These are phyloP conservation scores for Pichia insulana DNA, from an alignment of 805 yeast genomes.

Conservation along the genomic window DNA sequence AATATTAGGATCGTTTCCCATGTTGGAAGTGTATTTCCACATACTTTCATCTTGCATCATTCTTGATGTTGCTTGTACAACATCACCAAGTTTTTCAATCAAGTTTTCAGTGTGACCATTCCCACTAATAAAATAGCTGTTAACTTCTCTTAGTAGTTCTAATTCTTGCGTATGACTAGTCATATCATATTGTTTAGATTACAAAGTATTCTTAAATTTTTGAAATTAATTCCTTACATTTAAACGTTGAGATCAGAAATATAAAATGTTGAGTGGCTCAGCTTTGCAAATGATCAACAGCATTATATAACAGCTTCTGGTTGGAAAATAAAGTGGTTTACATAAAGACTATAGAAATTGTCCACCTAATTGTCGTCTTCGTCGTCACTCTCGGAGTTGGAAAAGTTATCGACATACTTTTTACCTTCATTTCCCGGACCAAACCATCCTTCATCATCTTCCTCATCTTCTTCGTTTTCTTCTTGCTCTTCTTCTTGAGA, in stretches of 20 bases:
- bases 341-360: too few species aligned
- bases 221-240: neutral
- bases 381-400: constrained; percentile 31
- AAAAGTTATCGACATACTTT: constrained; percentile 24
- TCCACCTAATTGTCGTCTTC: constrained; percentile 24
- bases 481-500: constrained; percentile 22
- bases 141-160: neutral
- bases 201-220: too few species aligned
- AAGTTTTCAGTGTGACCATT: neutral
- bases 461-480: constrained; percentile 24
- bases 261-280: too few species aligned
- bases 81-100: constrained; percentile 3
- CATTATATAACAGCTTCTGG: too few species aligned
- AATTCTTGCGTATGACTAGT: neutral
- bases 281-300: too few species aligned
- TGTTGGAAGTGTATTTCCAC: constrained; percentile 4
- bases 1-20: neutral
- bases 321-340: too few species aligned
- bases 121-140: neutral
- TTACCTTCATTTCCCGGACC: constrained; percentile 25
- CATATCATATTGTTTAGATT: too few species aligned
- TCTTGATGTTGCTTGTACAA: constrained; percentile 5
- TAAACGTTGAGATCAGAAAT: neutral
- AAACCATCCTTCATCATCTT: constrained; percentile 28
- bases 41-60: constrained; percentile 7